Evolutionary conservation across 2,329 filamentous ascomycete genomes (phyloP).

Genomic region (Allantophomopsis lycopodina): DNA sequence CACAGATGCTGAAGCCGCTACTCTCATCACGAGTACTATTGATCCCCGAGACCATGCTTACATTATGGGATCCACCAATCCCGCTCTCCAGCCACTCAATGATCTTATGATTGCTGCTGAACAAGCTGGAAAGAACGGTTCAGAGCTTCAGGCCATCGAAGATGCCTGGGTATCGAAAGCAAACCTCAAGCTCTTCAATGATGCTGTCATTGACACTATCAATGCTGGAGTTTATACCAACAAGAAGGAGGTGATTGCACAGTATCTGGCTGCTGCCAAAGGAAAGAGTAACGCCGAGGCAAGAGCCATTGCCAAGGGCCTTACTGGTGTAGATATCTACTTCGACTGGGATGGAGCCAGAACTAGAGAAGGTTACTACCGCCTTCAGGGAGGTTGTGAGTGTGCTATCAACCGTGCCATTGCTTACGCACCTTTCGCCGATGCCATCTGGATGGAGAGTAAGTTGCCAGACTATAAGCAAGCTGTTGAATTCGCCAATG

Average conservation of each 20-base stretch:
- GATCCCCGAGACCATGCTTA: constrained; percentile 91
- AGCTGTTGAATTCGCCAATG: constrained; percentile 83
- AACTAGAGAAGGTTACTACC: constrained; percentile 90
- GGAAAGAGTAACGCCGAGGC: constrained; percentile 81
- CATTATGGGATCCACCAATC: constrained; percentile 82
- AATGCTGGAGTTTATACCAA: constrained; percentile 50
- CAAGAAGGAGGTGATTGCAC: constrained; percentile 51
- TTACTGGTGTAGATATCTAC: constrained; percentile 70
- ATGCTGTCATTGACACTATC: constrained; percentile 77
- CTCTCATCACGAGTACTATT: constrained; percentile 91
- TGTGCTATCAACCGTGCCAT: constrained; percentile 84
- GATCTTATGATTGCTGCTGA: constrained; percentile 88
- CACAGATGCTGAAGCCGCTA: constrained; percentile 95
- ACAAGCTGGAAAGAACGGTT: constrained; percentile 64
- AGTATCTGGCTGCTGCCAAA: constrained; percentile 55
- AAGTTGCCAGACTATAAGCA: constrained; percentile 87
- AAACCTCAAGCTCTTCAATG: constrained; percentile 75
- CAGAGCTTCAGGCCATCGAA: constrained; percentile 79
- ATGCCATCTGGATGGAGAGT: constrained; percentile 99
- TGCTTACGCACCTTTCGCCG: constrained; percentile 84
- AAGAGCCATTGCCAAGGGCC: constrained; percentile 60
- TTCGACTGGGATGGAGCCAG: constrained; percentile 94
- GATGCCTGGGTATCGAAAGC: constrained; percentile 75
- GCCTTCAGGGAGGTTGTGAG: constrained; percentile 80
- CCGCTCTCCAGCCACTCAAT: constrained; percentile 67